These are phyloP conservation scores for Colletotrichum echinochloae DNA, from an alignment of 2,329 filamentous ascomycete genomes.

Conservation along the genomic window DNA sequence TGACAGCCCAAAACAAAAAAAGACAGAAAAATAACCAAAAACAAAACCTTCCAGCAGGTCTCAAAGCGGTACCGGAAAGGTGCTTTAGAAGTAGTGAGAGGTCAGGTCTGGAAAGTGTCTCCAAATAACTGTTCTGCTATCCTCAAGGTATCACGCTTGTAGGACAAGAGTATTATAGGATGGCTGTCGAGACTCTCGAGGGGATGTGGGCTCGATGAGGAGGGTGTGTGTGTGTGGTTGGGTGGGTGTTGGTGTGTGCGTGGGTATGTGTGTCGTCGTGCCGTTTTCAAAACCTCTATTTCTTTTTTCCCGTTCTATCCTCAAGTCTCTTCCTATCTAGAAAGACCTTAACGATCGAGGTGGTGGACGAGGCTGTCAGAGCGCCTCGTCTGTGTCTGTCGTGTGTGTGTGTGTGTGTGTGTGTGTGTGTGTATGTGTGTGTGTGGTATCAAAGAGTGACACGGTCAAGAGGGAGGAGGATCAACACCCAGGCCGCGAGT, in stretches of 20 bases:
- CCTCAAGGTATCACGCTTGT: conserved; percentile 34
- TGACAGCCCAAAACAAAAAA: conserved; percentile 6
- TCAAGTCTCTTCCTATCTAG: conserved; percentile 38
- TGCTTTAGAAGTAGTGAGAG: conserved; percentile 17
- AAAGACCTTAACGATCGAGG: conserved; percentile 36
- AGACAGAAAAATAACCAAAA: background rate
- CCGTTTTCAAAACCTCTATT: conserved; percentile 28
- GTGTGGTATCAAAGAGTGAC: conserved; percentile 38
- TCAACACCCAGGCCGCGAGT: conserved; percentile 40
- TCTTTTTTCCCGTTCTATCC: conserved; percentile 17
- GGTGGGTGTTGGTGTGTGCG: background rate
- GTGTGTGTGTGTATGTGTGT: no score
- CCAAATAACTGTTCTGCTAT: conserved; percentile 18
- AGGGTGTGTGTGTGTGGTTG: background rate
- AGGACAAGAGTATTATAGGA: conserved; percentile 25
- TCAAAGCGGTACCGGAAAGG: conserved; percentile 9
- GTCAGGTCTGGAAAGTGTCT: conserved; percentile 1
- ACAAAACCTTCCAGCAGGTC: conserved; percentile 7
- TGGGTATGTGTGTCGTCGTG: conserved; percentile 16
- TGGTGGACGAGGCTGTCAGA: conserved; percentile 27
- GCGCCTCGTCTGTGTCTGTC: conserved; percentile 31
- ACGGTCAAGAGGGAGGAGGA: conserved; percentile 38
- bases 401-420: no score
- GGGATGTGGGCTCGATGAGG: conserved; percentile 6
- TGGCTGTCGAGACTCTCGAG: conserved; percentile 22